Percentiles rank a stretch among this genome's conserved stretches.
Evolutionary conservation across 2,329 filamentous ascomycete species (phyloP).

Genomic region (Fusarium oligoseptatum): DNA sequence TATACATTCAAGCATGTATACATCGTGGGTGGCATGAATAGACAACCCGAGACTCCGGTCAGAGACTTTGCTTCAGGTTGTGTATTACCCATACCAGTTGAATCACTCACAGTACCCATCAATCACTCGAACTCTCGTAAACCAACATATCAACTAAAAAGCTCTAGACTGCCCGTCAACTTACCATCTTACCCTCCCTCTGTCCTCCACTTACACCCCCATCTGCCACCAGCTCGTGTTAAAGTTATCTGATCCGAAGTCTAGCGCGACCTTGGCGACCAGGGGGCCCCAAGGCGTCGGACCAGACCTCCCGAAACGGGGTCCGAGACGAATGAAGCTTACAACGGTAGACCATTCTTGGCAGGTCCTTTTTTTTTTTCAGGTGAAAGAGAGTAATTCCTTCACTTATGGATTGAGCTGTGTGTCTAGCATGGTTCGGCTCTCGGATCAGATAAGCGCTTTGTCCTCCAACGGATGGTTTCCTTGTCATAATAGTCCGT

Average conservation of each 20-base stretch:
- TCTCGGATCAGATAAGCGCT: conserved; percentile 1
- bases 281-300: background rate
- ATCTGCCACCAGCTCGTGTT: background rate
- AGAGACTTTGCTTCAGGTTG: background rate
- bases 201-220: conserved; percentile 4
- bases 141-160: background rate
- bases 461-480: background rate
- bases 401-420: background rate
- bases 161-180: background rate
- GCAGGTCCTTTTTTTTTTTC: background rate
- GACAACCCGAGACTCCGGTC: background rate
- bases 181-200: background rate
- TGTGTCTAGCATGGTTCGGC: background rate
- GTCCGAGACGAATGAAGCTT: background rate
- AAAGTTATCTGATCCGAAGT: conserved; percentile 29
- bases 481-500: background rate
- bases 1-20: background rate
- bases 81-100: no score
- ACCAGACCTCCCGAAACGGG: background rate
- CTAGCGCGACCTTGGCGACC: conserved; percentile 10
- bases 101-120: background rate
- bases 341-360: background rate
- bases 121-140: background rate
- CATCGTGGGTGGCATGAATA: background rate
- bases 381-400: background rate